These are phyloP conservation scores for Nitzschia sp. DNA, from an alignment of 108 stramenopile species.

Conservation along the genomic window DNA sequence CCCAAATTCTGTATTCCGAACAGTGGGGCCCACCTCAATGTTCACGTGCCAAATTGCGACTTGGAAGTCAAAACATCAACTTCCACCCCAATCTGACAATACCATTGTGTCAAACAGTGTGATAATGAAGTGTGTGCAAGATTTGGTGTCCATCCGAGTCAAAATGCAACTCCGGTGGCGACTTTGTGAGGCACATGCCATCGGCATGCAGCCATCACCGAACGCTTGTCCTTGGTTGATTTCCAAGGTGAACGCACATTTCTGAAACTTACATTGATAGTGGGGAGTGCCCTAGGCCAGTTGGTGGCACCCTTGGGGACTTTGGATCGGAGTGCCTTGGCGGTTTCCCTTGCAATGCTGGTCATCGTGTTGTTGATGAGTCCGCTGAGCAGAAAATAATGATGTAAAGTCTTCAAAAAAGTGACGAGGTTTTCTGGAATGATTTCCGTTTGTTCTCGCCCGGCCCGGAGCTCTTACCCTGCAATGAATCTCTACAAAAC, in stretches of 20 bases:
- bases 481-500: no score
- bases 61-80: background rate
- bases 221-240: background rate
- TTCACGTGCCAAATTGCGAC: no score
- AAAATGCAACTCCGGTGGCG: no score
- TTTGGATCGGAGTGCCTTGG: conserved; percentile 17
- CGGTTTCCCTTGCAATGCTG: conserved; percentile 21
- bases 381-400: no score
- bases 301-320: conserved; percentile 28
- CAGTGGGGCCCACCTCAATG: background rate
- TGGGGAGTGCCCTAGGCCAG: conserved; percentile 37
- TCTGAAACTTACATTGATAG: conserved; percentile 38
- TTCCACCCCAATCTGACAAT: no score
- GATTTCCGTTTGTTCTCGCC: no score
- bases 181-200: background rate
- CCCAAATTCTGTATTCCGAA: background rate
- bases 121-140: no score
- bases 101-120: no score
- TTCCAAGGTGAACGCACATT: background rate
- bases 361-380: conserved; percentile 13
- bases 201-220: background rate
- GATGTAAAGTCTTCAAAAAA: no score
- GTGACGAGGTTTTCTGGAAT: no score
- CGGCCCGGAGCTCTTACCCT: no score
- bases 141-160: no score